phyloP scores from a whole-genome alignment of 2,329 filamentous ascomycete genomes.

The Simplicillium aogashimaense region DNA sequence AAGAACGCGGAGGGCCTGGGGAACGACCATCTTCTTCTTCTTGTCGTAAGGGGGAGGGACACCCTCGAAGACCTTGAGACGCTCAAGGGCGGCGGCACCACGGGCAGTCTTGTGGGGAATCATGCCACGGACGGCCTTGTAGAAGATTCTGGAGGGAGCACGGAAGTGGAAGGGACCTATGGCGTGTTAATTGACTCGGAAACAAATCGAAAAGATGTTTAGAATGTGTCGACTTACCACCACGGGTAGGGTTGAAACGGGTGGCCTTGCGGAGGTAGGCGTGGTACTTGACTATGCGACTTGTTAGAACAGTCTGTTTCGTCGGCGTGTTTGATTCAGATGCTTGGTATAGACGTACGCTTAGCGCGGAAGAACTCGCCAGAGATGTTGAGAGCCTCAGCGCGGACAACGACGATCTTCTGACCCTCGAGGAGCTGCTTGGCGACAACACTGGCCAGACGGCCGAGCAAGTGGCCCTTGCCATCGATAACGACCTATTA shows the following conservation, averaged over 20 bases:
- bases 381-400: slow-evolving; percentile 99
- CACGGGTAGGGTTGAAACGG: slow-evolving; percentile 98
- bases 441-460: slow-evolving; percentile 93
- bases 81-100: slow-evolving; percentile 90
- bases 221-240: slow-evolving; percentile 55
- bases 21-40: slow-evolving; percentile 99
- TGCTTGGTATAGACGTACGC: slow-evolving; percentile 61
- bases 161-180: slow-evolving; percentile 99
- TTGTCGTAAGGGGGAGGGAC: slow-evolving; percentile 98
- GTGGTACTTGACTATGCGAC: slow-evolving; percentile 90
- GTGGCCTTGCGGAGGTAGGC: slow-evolving; percentile 99
- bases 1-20: slow-evolving; percentile 93
- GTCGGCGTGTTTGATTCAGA: slow-evolving; percentile 10
- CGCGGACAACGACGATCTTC: slow-evolving; percentile 98
- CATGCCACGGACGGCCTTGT: slow-evolving; percentile 99
- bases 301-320: slow-evolving; percentile 32
- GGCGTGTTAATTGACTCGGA: slow-evolving; percentile 22
- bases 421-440: slow-evolving; percentile 99
- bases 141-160: slow-evolving; percentile 98
- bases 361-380: slow-evolving; percentile 99
- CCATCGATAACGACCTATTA: slow-evolving; percentile 93
- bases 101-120: slow-evolving; percentile 99
- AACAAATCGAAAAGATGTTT: background rate
- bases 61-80: slow-evolving; percentile 99
- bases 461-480: slow-evolving; percentile 99